phyloP scores from a whole-genome alignment of 108 stramenopile genomes.

The Chaetoceros tenuissimus region DNA sequence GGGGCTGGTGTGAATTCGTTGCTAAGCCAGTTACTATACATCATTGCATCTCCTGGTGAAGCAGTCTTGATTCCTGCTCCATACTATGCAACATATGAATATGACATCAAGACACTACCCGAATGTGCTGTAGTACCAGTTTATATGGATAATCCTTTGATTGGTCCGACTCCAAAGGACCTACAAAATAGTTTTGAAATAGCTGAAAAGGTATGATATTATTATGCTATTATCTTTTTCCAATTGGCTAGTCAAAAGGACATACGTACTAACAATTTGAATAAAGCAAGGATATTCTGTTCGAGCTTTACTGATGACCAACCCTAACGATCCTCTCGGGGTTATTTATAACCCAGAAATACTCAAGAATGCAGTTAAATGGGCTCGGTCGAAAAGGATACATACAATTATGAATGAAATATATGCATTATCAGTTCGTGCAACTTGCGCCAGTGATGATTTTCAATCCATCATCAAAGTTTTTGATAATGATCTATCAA shows the following conservation, averaged over 20 bases:
- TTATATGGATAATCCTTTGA: constrained; percentile 35
- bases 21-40: constrained; percentile 1
- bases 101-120: constrained; percentile 57
- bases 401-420: constrained; percentile 86
- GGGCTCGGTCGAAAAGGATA: constrained; percentile 61
- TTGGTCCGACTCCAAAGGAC: constrained; percentile 56
- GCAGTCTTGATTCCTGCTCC: constrained; percentile 86
- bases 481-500: constrained; percentile 56
- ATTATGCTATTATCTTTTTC: background rate
- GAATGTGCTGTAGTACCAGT: constrained; percentile 59
- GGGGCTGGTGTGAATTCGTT: constrained; percentile 41
- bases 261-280: background rate
- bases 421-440: constrained; percentile 59
- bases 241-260: background rate
- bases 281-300: constrained; percentile 28
- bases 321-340: constrained; percentile 90
- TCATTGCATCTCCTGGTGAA: constrained; percentile 32
- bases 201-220: background rate
- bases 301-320: constrained; percentile 72
- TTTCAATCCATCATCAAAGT: constrained; percentile 62
- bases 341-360: constrained; percentile 49
- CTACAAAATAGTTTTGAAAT: constrained; percentile 38
- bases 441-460: background rate
- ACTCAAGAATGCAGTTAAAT: constrained; percentile 39
- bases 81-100: constrained; percentile 91